Base-by-base conservation (phyloP, 306 rosid species). In the Cyamopsis tetragonoloba region DNA sequence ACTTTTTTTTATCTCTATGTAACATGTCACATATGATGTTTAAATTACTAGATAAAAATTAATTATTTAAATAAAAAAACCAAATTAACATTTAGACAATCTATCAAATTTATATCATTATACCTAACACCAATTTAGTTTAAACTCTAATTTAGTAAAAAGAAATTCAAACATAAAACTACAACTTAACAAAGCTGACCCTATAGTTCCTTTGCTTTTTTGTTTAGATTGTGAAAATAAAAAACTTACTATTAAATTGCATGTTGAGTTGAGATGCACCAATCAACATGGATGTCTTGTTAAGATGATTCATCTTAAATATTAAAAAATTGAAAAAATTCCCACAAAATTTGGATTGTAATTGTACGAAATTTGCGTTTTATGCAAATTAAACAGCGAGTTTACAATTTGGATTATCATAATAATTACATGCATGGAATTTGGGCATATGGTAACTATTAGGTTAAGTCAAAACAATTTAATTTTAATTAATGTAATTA, bases 381-480 rank as follows among this genome's bases (percentile, higher is more conserved):
- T 5, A 13, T 42, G n/a, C n/a, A n/a, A n/a, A 22, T 22, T 10
- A 35, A 42, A 42, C 53, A 51, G 28, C 17, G 54, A 73, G 13
- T 75, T 54, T 72, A 59, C 35, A 0, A 35, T 24, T 57, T 2
- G 11, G 31, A 28, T 50, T 56, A 6, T 13, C 22, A 50, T 43
- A 59, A 50, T 43, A 59, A 26, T 27, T 47, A 74, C 77, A 62
- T 80, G 84, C 77, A 58, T 41, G 31, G 70, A 12, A 70, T 55
- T 74, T 54, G 24, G 74, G 54, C 46, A 27, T 10, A 5, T 51
- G 49, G 60, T 71, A n/a, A n/a, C n/a, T n/a, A n/a, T n/a, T n/a
- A n/a, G n/a, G 18, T 20, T 48, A 28, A 42, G 19, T 17, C 11
- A 34, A 4, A 66, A 11, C 20, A 1, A 28, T 1, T 30, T 6